These are phyloP conservation scores for Amaranthus palmeri DNA, from an alignment of 148 eudicot genomes.

Conservation along the genomic window DNA sequence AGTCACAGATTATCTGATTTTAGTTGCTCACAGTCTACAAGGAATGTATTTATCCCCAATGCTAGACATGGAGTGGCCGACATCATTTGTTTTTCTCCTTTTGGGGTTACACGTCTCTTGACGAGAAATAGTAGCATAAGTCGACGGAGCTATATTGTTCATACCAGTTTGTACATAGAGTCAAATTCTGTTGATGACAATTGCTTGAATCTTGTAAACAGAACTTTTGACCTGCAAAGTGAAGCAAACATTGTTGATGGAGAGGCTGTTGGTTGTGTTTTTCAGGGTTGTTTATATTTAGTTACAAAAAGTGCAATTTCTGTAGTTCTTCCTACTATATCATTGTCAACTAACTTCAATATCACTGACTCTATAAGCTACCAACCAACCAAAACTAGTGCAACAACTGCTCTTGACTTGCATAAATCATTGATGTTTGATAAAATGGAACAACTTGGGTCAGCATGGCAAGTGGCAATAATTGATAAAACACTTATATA, in stretches of 20 bases:
- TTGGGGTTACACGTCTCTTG: constrained; percentile 67
- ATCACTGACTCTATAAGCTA: constrained; percentile 51
- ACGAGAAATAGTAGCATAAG: constrained; percentile 29
- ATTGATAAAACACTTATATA: constrained; percentile 72
- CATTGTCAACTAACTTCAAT: constrained; percentile 59
- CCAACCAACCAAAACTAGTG: constrained; percentile 24
- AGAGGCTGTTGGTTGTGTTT: constrained; percentile 75
- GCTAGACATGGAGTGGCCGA: constrained; percentile 39
- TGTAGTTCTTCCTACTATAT: constrained; percentile 76
- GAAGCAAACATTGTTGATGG: constrained; percentile 36
- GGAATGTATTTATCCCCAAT: constrained; percentile 63
- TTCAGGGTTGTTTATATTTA: constrained; percentile 75
- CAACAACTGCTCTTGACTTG: constrained; percentile 24
- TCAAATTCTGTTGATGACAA: constrained; percentile 42
- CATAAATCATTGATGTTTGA: constrained; percentile 22
- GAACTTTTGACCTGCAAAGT: constrained; percentile 33
- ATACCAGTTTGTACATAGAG: constrained; percentile 48
- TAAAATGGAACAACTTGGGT: constrained; percentile 35
- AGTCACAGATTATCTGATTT: constrained; percentile 27
- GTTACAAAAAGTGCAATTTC: constrained; percentile 64
- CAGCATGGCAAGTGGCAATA: constrained; percentile 77
- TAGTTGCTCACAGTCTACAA: constrained; percentile 26
- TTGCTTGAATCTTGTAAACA: constrained; percentile 26
- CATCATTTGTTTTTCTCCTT: constrained; percentile 62
- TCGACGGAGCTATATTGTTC: constrained; percentile 39